These are phyloP conservation scores for Dryadomyces sulphureus DNA, from an alignment of 2,329 filamentous ascomycete species.

Conservation along the genomic window DNA sequence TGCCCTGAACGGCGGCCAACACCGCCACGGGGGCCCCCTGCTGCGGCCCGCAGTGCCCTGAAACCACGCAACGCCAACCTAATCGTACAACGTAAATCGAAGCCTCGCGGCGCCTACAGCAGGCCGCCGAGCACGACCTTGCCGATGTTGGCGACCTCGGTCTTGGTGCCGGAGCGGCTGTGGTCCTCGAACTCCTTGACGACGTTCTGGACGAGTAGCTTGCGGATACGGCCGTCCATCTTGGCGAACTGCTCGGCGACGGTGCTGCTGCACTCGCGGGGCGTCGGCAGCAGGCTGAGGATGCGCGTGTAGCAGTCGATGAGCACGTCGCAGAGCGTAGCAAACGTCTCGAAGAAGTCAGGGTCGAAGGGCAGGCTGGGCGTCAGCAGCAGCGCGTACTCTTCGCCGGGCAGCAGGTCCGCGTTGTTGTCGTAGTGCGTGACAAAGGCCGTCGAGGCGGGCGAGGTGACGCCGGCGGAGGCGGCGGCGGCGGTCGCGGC, in stretches of 20 bases:
- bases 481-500: slow-evolving; percentile 6
- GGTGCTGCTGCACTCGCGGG: slow-evolving; percentile 52
- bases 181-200: slow-evolving; percentile 89
- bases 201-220: slow-evolving; percentile 74
- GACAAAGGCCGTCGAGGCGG: slow-evolving; percentile 12
- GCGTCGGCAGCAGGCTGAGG: slow-evolving; percentile 57
- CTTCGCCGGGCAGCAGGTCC: slow-evolving; percentile 65
- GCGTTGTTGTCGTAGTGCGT: slow-evolving; percentile 41
- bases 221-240: slow-evolving; percentile 71
- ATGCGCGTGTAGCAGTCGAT: slow-evolving; percentile 84
- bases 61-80: too few relatives aligned
- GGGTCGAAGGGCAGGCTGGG: slow-evolving; percentile 88
- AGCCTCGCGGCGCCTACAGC: too few relatives aligned
- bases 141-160: slow-evolving; percentile 71
- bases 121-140: slow-evolving; percentile 82
- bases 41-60: too few relatives aligned
- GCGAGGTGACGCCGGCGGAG: slow-evolving; percentile 16
- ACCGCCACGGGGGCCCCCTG: too few relatives aligned
- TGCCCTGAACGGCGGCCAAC: too few relatives aligned
- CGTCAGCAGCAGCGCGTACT: slow-evolving; percentile 81
- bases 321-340: slow-evolving; percentile 85
- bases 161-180: slow-evolving; percentile 57
- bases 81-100: too few relatives aligned
- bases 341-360: slow-evolving; percentile 93
- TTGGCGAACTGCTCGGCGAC: slow-evolving; percentile 83